Evolutionary conservation across 768 basidiomycete genomes (phyloP), one percentile per base, ranked within the genome.

Genomic region (Mycena polygramma): DNA sequence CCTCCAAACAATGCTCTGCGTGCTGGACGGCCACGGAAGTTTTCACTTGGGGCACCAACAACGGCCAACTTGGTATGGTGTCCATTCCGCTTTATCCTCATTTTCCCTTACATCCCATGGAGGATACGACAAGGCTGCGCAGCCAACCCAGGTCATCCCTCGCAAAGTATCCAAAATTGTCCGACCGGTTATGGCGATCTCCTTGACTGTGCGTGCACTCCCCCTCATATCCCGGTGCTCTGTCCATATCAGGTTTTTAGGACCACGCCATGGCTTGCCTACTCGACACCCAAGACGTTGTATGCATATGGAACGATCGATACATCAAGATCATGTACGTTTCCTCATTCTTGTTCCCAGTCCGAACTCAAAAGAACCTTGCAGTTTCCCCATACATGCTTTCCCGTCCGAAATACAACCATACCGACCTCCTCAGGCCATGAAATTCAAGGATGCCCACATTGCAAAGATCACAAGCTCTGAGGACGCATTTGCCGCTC

Each of bases 1-100:
- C 97, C 0, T 94, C 92, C 73, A 92, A 94, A 77, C 90, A 88
- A 24, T 92, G 95, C 19, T 96, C 94, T 17, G 95, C 91, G 7
- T 97, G 95, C 79, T 98, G 95, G 94, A 96, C 95, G 0, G 82
- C 82, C 6, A 79, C 78, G 13, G 82, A 89, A 51, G 87, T 95
- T 2, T 96, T 87, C 78, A 95, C 95, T 0, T 99, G 96, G 96
- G 98, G 98, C 0, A 94, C 92, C 30, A 98, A 98, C 79, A 87
- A 86, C 49, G 98, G 98, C 0, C 98, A 99, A 78, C 85, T 99
- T 5, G 97, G 96, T 69, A 49, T 57, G 67, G 35, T 8, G 51
- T 41, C 41, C 41, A 41, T 15, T 30, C 4, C 15, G 8, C 9
- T 10, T 7, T 41, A 15, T 43, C 22, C 39, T 37, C 72, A 39